Percentiles rank a stretch among this genome's conserved stretches.
phyloP scores from a whole-genome alignment of 148 eudicot genomes.

The Selenicereus undatus region DNA sequence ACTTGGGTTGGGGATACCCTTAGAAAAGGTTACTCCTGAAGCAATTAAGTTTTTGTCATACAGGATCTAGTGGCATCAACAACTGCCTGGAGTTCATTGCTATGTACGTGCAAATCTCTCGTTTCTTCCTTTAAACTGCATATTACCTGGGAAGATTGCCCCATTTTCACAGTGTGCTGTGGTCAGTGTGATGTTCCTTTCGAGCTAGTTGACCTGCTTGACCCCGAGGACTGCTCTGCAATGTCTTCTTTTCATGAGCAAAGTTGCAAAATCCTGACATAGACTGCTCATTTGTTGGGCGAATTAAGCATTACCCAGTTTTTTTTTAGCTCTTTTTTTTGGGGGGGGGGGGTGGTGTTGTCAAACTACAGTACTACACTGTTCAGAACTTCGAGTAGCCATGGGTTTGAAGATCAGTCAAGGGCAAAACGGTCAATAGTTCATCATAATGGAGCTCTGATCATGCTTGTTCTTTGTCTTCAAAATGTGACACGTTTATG shows the following conservation, averaged over 20 bases:
- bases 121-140: background rate
- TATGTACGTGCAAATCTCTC: slow-evolving; percentile 37
- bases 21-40: slow-evolving; percentile 33
- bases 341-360: background rate
- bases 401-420: background rate
- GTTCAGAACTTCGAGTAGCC: background rate
- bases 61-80: slow-evolving; percentile 33
- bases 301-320: no score
- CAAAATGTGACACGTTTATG: background rate
- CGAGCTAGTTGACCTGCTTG: background rate
- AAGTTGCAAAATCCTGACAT: background rate
- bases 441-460: background rate
- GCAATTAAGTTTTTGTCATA: slow-evolving; percentile 28
- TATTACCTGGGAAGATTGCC: no score
- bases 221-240: background rate
- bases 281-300: no score
- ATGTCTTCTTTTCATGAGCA: background rate
- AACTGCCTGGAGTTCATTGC: slow-evolving; percentile 43
- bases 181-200: background rate
- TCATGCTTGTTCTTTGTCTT: background rate
- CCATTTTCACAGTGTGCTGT: no score
- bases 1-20: no score
- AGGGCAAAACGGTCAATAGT: background rate
- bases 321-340: background rate
- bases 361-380: no score